A percentile compares a stretch with the other conserved stretches of the same genome.
Evolutionary conservation across 2,329 filamentous ascomycete genomes (phyloP).

Genomic region (Sporothrix luriei): DNA sequence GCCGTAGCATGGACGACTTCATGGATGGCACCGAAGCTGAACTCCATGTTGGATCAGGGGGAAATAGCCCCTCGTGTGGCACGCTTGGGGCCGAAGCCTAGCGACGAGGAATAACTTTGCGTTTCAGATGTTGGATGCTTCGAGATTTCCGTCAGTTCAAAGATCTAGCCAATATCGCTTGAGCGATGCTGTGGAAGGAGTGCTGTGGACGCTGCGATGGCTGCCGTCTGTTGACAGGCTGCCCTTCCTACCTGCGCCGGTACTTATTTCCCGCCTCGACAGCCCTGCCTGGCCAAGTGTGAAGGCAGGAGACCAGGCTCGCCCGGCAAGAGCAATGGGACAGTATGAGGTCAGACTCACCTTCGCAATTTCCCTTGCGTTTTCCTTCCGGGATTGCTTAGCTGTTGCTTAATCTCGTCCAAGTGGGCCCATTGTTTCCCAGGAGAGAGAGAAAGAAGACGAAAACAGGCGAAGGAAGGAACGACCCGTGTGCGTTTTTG

Average conservation of each 20-base stretch:
- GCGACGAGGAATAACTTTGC: not conserved
- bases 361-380: not conserved
- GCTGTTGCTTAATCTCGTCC: not conserved
- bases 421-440: slow-evolving; percentile 4
- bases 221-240: not conserved
- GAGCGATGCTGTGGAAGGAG: not conserved
- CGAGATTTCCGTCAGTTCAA: not conserved
- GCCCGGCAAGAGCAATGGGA: not conserved
- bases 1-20: slow-evolving; percentile 62
- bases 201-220: not conserved
- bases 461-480: not conserved
- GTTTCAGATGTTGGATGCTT: not conserved
- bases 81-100: not conserved
- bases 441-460: too few relatives aligned
- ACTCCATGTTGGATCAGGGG: slow-evolving; percentile 51
- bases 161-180: too few relatives aligned
- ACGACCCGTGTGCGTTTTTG: not conserved
- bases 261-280: not conserved
- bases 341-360: not conserved
- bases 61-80: not conserved
- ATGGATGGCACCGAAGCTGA: slow-evolving; percentile 56
- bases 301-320: not conserved
- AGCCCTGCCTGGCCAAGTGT: not conserved
- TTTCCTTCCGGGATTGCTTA: not conserved
- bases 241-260: not conserved